Base-by-base conservation (phyloP, 2,329 filamentous ascomycete genomes). In the Apiospora arundinis region DNA sequence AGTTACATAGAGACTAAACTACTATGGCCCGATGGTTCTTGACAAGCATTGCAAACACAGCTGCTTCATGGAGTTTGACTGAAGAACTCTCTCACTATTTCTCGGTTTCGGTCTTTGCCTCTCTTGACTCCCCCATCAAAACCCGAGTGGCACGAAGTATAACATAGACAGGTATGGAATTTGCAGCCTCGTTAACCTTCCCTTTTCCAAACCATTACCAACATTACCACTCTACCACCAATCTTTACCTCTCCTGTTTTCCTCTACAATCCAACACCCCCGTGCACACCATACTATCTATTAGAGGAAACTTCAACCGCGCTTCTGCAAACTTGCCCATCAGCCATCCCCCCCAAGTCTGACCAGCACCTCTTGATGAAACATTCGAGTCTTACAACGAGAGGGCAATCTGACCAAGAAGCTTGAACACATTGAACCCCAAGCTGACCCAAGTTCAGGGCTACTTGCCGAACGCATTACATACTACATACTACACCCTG, bases 311-410 rank as follows among this genome's bases (percentile, higher is more conserved):
- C 56, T 63, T 63, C 72, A 71, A 72, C 67, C 75, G 71, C 69
- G 69, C 42, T 72, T 74, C 75, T 75, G 75, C 78, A 76, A 76
- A 78, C 77, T 75, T 74, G 12, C 18, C 56, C 32, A 40, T 40
- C 42, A 16, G n/a, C 44, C 12, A 4, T 14, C 42, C 42, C 14
- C 42, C 16, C 74, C 77, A 77, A 72, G 76, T 77, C 74, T 76
- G 74, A 69, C 32, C 46, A 76, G 28, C 42, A 74, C 76, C 73
- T 74, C 74, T 72, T 72, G 74, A 74, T 80, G 78, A 80, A 80
- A 80, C 79, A 80, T 8, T 76, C 73, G 74, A 77, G 79, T 80
- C 74, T 76, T 75, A 80, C 78, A 80, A 74, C 73, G 69, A 76
- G 70, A 77, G 28, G 11, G 70, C 73, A 73, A 77, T 74, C 72